Base-by-base conservation (phyloP, 2,329 filamentous ascomycete species). In the Trichoderma afroharzianum region DNA sequence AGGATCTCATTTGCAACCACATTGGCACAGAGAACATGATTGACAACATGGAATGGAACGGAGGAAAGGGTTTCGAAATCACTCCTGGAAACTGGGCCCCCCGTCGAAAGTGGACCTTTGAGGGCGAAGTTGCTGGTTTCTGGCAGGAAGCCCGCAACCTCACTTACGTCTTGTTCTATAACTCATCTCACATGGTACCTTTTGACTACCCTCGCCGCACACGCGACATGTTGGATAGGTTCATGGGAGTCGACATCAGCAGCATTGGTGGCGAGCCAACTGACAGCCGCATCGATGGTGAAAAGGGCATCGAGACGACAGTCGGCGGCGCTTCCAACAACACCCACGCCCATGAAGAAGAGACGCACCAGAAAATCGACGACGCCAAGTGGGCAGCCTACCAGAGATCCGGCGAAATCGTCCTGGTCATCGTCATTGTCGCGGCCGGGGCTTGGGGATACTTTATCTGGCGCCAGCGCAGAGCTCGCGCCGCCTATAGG, bases 1-100 rank as follows among this genome's bases (percentile, higher is more conserved):
- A 97, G 77, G 96, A 99, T 80, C 84, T 98, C 28, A 98, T 99
- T 76, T 99, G 96, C 87, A 99, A 99, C 80, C 94, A 99, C 79
- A 83, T 98, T 33, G 96, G 96, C 72, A 99, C 96, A 0, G 96
- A 99, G 80, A 88, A 92, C 32, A 82, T 99, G 75, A 97, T 99
- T 78, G 90, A 92, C 80, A 95, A 94, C 78, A 90, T 99, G 89
- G 84, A 91, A 75, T 99, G 95, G 94, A 96, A 94, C 76, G 94
- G 92, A 66, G 95, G 91, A 70, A 95, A 92, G 76, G 97, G 96
- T 4, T 98, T 99, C 77, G 95, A 98, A 81, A 84, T 92, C 2
- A 91, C 92, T 0, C 92, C 94, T 0, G 95, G 95, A 15, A 94
- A 93, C 69, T 95, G 92, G 90, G 95, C 96, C 4, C 95, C 95